A percentile compares a stretch with the other conserved stretches of the same genome.
Evolutionary conservation across 2,329 filamentous ascomycete genomes (phyloP).

Genomic region (Didymella sp.): DNA sequence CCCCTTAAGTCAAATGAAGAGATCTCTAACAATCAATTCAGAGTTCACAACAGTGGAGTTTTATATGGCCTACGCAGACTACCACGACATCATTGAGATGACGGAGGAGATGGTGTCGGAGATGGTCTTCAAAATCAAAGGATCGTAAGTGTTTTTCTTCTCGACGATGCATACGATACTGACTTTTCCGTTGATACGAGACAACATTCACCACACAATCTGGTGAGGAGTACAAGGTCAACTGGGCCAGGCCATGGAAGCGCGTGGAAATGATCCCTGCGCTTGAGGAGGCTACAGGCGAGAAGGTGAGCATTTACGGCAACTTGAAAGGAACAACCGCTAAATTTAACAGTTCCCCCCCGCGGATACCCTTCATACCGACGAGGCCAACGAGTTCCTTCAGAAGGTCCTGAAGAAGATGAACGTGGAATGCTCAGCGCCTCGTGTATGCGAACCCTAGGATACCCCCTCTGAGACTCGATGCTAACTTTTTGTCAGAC

Average conservation of each 20-base stretch:
- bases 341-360: slow-evolving; percentile 71
- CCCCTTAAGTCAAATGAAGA: too few relatives aligned
- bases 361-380: slow-evolving; percentile 85
- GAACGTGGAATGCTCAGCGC: slow-evolving; percentile 86
- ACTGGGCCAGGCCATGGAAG: slow-evolving; percentile 96
- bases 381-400: slow-evolving; percentile 89
- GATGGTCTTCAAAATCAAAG: slow-evolving; percentile 83
- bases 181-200: slow-evolving; percentile 61
- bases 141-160: neutral
- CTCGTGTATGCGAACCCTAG: slow-evolving; percentile 57
- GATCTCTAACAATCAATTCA: too few relatives aligned
- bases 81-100: slow-evolving; percentile 87
- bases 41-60: slow-evolving; percentile 97
- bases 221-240: slow-evolving; percentile 86
- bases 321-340: neutral
- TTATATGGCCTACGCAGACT: slow-evolving; percentile 73
- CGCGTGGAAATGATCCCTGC: slow-evolving; percentile 95
- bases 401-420: slow-evolving; percentile 78
- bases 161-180: too few relatives aligned
- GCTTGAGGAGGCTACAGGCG: slow-evolving; percentile 85
- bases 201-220: slow-evolving; percentile 86
- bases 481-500: neutral
- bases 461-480: neutral
- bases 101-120: slow-evolving; percentile 93
- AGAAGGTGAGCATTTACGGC: slow-evolving; percentile 60